Conservation (phyloP, 208 protist species). For the Acanthamoeba quina region DNA sequence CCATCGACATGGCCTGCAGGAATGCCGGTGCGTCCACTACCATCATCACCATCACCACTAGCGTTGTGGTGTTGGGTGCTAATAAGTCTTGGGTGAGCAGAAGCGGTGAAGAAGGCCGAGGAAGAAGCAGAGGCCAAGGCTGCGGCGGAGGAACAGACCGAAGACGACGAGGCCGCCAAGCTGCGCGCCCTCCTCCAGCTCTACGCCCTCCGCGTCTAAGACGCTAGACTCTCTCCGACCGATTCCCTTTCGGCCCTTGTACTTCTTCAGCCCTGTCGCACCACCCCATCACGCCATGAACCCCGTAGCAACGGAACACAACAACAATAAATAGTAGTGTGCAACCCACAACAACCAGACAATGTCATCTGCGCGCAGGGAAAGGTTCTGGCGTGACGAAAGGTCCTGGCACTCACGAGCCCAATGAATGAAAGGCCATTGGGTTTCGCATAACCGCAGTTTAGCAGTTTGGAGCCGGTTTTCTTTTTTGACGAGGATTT, state of each 20-base stretch:
- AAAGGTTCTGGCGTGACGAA: no score
- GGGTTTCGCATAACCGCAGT: neutral
- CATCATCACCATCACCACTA: no score
- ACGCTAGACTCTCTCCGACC: neutral
- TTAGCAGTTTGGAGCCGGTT: neutral
- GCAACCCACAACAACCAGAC: no score
- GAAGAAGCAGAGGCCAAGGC: constrained; percentile 38
- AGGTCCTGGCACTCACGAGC: no score
- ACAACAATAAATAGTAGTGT: no score
- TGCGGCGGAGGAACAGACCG: constrained; percentile 11
- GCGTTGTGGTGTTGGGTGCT: no score
- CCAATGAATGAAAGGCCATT: neutral
- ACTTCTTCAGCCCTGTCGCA: neutral
- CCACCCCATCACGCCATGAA: no score
- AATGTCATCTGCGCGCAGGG: no score
- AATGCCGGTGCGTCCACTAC: neutral
- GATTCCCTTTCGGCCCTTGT: neutral
- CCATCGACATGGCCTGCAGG: constrained; percentile 11
- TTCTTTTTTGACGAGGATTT: neutral
- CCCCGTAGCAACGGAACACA: no score
- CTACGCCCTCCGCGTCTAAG: constrained; percentile 11
- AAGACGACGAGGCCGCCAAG: constrained; percentile 40
- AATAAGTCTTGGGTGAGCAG: neutral
- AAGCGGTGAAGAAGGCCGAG: constrained; percentile 11
- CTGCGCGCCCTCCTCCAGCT: constrained; percentile 26